Conservation (phyloP, 352 stramenopile genomes). For the Globisporangium canariense region DNA sequence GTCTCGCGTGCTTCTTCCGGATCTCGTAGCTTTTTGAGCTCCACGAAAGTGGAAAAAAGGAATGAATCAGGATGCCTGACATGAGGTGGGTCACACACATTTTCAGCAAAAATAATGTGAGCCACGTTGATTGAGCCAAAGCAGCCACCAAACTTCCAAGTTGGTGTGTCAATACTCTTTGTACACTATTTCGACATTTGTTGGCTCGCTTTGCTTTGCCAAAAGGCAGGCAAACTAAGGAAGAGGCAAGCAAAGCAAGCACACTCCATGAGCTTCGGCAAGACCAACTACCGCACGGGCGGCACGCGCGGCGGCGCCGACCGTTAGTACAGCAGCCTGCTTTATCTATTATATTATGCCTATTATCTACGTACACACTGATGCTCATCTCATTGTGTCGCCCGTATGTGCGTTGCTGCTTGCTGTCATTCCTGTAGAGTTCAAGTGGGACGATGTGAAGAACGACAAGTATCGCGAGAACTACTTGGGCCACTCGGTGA, state of each 20-base stretch:
- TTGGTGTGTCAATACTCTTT: not conserved
- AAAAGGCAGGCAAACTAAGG: not conserved
- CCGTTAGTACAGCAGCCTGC: conserved; percentile 39
- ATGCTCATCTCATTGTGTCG: not conserved
- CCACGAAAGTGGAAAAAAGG: conserved; percentile 3
- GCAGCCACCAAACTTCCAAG: too few relatives aligned
- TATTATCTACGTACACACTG: not conserved
- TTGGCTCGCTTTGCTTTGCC: not conserved
- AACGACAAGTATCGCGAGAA: conserved; percentile 92
- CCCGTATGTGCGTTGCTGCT: conserved; percentile 1
- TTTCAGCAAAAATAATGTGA: not conserved
- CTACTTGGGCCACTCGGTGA: conserved; percentile 87
- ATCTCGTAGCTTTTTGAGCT: conserved; percentile 5
- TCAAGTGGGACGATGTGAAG: conserved; percentile 94
- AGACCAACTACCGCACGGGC: conserved; percentile 83
- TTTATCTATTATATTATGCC: not conserved
- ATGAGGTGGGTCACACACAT: conserved; percentile 2
- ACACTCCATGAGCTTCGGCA: conserved; percentile 74
- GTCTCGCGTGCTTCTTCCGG: not conserved
- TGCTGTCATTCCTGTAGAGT: conserved; percentile 40
- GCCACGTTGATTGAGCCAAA: not conserved
- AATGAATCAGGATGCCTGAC: conserved; percentile 5
- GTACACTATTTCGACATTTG: not conserved
- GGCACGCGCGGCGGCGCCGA: conserved; percentile 85
- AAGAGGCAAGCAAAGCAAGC: not conserved